Base-by-base conservation (phyloP, 805 yeast genomes). In the Wickerhamiella allomyrinae region DNA sequence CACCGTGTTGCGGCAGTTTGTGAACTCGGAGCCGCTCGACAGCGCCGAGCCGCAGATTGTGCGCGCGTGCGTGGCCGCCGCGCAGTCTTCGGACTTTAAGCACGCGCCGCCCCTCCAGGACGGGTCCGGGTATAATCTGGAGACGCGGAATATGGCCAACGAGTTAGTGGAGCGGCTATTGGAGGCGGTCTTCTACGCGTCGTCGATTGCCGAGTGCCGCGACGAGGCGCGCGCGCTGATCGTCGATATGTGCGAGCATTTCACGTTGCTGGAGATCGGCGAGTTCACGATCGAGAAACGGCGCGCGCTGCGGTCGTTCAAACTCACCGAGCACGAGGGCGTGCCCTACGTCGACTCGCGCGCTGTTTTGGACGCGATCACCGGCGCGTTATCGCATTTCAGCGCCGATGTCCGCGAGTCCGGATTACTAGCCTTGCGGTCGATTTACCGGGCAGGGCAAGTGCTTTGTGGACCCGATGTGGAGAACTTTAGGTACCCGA, bases 271-370 rank as follows among this genome's bases (percentile, higher is more conserved):
- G 7, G 83, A 86, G 49, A 69, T 87, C 36, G 82, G 86, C 14
- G 77, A 78, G 33, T 77, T 83, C 1, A 69, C 85, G 37, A 63
- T 76, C 14, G 83, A 79, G 39, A 77, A 78, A 48, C 63, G 81
- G 41, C 77, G 60, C 69, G 74, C 56, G 73, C 75, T 53, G 50
- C 66, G 87, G 21, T 70, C 77, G 10, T 89, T 89, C 56, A 73
- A 78, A 9, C 77, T 86, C 20, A 73, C 74, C 42, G 85, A 84
- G 47, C 74, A 79, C 45, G 95, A 86, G 60, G 95, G 95, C 0
- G 67, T 68, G 29, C 74, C 77, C 4, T 69, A 69, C 46, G 66
- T 87, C 20, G 76, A 77, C 41, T 89, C 85, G 46, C 73, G 74
- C 24, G 70, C 81, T 0, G 65, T 86, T 31, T 67, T 85, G 38